These are phyloP conservation scores for Populus davidiana DNA, from an alignment of 345 rosid genomes.

Conservation along the genomic window DNA sequence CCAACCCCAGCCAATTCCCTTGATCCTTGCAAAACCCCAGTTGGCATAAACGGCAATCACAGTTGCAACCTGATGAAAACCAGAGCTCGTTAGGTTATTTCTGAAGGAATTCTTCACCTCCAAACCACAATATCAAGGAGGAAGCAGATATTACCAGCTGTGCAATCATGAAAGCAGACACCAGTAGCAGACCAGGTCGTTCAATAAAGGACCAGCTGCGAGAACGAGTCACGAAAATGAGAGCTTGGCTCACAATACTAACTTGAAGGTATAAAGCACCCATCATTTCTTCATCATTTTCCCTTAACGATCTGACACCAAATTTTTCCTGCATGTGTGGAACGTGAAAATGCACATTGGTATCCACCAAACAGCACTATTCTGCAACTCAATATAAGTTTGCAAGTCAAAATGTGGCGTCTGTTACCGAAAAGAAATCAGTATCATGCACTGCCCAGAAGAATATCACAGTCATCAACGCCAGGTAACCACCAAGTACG, in stretches of 20 bases:
- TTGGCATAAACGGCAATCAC: slow-evolving; percentile 28
- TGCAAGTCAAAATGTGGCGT: not conserved
- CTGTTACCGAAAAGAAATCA: slow-evolving; percentile 24
- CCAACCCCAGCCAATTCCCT: slow-evolving; percentile 36
- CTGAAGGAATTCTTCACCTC: not conserved
- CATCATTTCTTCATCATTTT: slow-evolving; percentile 9
- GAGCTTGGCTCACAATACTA: slow-evolving; percentile 32
- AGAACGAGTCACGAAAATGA: slow-evolving; percentile 33
- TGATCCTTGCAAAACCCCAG: slow-evolving; percentile 30
- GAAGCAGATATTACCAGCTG: slow-evolving; percentile 20
- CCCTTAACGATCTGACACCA: slow-evolving; percentile 9
- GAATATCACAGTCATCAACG: slow-evolving; percentile 28
- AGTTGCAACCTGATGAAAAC: slow-evolving; percentile 28
- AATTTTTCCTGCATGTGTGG: slow-evolving; percentile 23
- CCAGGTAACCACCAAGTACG: slow-evolving; percentile 33
- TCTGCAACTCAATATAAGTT: not conserved
- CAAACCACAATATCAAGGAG: not conserved
- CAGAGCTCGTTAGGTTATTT: not conserved
- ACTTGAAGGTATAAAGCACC: slow-evolving; percentile 37
- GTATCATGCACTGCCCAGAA: slow-evolving; percentile 28
- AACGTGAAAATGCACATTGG: not conserved
- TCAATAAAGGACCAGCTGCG: slow-evolving; percentile 35
- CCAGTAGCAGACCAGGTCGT: slow-evolving; percentile 28
- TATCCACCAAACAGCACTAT: not conserved
- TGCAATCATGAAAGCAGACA: slow-evolving; percentile 27